A percentile compares a stretch with the other conserved stretches of the same genome.
Conservation (phyloP, 371 early-diverging fungal genomes). For the Apophysomyces sp. region DNA sequence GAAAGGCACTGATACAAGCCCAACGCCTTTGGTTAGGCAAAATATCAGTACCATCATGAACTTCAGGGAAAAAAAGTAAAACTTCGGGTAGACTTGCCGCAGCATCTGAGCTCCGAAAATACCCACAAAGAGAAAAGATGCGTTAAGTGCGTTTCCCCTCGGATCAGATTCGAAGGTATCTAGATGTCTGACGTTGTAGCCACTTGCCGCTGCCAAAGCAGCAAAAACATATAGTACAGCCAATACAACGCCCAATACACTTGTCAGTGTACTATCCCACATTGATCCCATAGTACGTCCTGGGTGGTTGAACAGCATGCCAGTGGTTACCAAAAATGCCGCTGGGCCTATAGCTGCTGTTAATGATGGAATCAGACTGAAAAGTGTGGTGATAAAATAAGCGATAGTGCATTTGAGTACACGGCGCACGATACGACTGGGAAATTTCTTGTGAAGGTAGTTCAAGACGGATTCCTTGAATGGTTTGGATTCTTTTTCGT, state of each 20-base stretch:
- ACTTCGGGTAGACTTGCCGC: conserved; percentile 21
- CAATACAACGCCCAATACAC: conserved; percentile 31
- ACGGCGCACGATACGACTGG: conserved; percentile 52
- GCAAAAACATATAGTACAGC: conserved; percentile 33
- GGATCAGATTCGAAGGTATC: conserved; percentile 7
- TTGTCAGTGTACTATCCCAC: conserved; percentile 40
- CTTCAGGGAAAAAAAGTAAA: conserved; percentile 30
- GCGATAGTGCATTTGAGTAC: conserved; percentile 55
- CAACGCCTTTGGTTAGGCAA: conserved; percentile 12
- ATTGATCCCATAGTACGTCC: conserved; percentile 49
- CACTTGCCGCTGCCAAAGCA: conserved; percentile 23
- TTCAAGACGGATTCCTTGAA: background rate
- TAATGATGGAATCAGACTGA: conserved; percentile 43
- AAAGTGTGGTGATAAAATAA: conserved; percentile 38
- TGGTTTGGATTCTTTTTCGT: background rate
- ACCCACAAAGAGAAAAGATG: conserved; percentile 17
- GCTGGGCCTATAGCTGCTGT: conserved; percentile 34
- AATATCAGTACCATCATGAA: conserved; percentile 29
- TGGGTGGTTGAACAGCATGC: conserved; percentile 43
- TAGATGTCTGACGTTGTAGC: conserved; percentile 26
- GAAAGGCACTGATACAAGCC: conserved; percentile 6
- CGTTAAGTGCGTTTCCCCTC: conserved; percentile 13
- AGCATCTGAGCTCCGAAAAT: conserved; percentile 22
- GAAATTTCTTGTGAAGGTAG: conserved; percentile 38
- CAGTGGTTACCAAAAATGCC: conserved; percentile 42